A percentile compares a stretch with the other conserved stretches of the same genome.
These are phyloP conservation scores for Taphrina deformans DNA, from an alignment of 1,139 yeast genomes.

Conservation along the genomic window DNA sequence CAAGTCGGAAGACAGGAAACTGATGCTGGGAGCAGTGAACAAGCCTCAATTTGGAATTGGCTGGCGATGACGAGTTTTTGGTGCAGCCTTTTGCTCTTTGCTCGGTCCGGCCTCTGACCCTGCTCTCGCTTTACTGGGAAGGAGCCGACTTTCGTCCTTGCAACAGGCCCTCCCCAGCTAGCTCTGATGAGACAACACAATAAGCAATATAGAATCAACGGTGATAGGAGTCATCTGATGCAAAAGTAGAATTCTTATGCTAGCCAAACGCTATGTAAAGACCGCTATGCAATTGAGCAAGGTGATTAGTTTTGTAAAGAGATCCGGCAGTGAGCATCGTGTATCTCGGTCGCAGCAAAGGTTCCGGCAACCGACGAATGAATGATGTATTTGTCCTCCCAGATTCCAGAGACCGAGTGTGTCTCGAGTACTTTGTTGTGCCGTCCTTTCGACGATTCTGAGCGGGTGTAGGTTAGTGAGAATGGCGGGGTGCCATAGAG, in stretches of 20 bases:
- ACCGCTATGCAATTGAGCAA: not conserved
- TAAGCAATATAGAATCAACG: too few species aligned
- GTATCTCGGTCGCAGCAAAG: conserved; percentile 84
- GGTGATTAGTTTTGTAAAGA: conserved; percentile 14
- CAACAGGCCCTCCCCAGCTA: too few species aligned
- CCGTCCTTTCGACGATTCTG: conserved; percentile 48
- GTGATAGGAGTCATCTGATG: too few species aligned
- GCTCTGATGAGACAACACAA: too few species aligned
- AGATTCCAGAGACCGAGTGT: conserved; percentile 68
- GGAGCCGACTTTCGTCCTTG: too few species aligned
- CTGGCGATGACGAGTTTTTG: conserved; percentile 2
- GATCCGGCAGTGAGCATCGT: conserved; percentile 51
- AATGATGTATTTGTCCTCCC: conserved; percentile 66
- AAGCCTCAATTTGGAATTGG: not conserved
- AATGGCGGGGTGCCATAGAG: conserved; percentile 57
- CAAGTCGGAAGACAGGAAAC: not conserved
- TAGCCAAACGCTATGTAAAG: not conserved
- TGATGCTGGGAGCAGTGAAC: not conserved
- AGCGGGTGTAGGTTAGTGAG: conserved; percentile 57
- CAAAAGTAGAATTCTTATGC: too few species aligned
- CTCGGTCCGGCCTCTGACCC: not conserved
- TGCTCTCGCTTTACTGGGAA: not conserved
- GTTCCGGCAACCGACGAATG: conserved; percentile 86
- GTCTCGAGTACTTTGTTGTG: conserved; percentile 64
- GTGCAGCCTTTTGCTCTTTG: too few species aligned